Base-by-base conservation (phyloP, 2,329 filamentous ascomycete species). In the Westerdykella aurantiaca region DNA sequence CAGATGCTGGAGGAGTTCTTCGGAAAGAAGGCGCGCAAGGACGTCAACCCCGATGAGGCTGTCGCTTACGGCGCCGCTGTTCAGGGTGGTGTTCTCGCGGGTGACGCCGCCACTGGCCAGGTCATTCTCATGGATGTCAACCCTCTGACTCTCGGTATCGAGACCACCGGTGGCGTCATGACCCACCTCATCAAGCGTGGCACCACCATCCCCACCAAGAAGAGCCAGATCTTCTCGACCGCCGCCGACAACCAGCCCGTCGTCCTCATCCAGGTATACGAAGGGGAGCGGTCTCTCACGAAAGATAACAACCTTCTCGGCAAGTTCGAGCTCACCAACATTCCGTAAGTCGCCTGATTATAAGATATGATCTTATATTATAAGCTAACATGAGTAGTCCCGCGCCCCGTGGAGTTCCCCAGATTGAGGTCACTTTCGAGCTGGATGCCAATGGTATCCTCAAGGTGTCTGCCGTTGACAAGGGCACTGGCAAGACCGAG, bases 11-110 rank as follows among this genome's bases (percentile, higher is more conserved):
- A 97, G 79, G 90, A 97, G 74, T 97, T 81, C 81, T 97, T 97
- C 70, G 77, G 90, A 72, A 97, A 97, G 87, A 90, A 93, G 80
- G 89, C 90, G 61, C 90, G 86, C 81, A 97, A 97, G 88, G 88
- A 89, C 74, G 95, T 98, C 71, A 97, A 97, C 82, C 93, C 93
- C 60, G 93, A 98, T 67, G 93, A 97, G 79, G 93, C 93, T 75
- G 93, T 97, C 59, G 93, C 93, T 67, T 97, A 90, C 70, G 93
- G 93, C 75, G 93, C 93, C 53, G 91, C 93, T 58, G 89, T 97
- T 59, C 93, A 98, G 76, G 93, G 86, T 75, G 91, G 90, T 85
- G 83, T 97, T 66, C 79, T 98, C 51, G 86, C 89, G 58, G 89
- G 89, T 56, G 88, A 96, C 75, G 81, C 85, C 65, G 85, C 83